Base-by-base conservation (phyloP, 2,329 filamentous ascomycete genomes). In the Emmonsiellopsis sp. region DNA sequence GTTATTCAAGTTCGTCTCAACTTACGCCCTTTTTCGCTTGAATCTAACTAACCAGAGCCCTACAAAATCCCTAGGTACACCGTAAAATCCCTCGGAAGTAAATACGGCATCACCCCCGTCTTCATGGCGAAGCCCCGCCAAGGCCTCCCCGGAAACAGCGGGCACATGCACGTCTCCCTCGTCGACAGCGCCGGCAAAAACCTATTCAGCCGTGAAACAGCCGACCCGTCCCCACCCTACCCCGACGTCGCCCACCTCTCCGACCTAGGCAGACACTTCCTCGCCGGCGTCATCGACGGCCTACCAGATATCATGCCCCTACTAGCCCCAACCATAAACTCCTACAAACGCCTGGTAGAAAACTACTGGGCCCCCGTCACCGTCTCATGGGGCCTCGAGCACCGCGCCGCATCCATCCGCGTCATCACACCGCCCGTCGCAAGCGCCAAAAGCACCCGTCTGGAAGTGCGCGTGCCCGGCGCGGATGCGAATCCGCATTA, bases 281-380 rank as follows among this genome's bases (percentile, higher is more conserved):
- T 98, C 0, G 93, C 93, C 0, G 93, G 93, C 7, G 72, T 98
- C 1, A 79, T 98, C 0, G 85, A 89, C 26, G 93, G 92, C 11
- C 79, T 98, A 3, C 89, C 93, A 2, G 89, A 96, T 65, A 83
- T 97, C 61, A 98, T 98, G 93, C 93, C 93, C 0, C 77, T 97
- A 55, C 78, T 98, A 10, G 93, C 92, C 0, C 93, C 93, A 0
- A 98, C 89, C 1, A 82, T 98, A 65, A 98, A 98, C 78, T 95
- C 89, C 57, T 98, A 98, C 78, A 98, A 98, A 74, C 85, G 93
- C 3, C 80, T 98, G 0, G 93, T 98, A 2, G 93, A 98, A 76
- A 97, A 97, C 73, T 97, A 96, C 73, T 98, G 93, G 93, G 93
- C 93, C 0, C 93, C 93, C 0, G 93, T 98, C 5, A 96, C 92